These are phyloP conservation scores for Phycomyces blakesleeanus DNA, from an alignment of 192 early-diverging fungal species.

Conservation along the genomic window DNA sequence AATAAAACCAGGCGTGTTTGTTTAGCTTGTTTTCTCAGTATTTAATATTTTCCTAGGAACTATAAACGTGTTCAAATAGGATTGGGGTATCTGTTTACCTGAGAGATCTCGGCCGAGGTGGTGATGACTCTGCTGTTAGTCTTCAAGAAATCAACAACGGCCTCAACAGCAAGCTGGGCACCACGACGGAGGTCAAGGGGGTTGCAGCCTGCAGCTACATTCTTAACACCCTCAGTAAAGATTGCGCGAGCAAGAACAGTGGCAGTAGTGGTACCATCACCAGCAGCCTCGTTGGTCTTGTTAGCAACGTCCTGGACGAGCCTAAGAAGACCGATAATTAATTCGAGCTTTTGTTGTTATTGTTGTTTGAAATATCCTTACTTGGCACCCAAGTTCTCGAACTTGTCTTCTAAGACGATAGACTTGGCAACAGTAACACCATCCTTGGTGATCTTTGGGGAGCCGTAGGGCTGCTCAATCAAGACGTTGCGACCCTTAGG, in stretches of 20 bases:
- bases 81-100: slow-evolving; percentile 46
- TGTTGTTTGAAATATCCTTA: slow-evolving; percentile 37
- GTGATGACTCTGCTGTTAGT: slow-evolving; percentile 89
- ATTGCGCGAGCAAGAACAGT: slow-evolving; percentile 98
- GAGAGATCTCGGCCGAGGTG: slow-evolving; percentile 94
- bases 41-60: too few species aligned
- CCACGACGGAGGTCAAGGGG: slow-evolving; percentile 97
- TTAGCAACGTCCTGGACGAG: slow-evolving; percentile 99
- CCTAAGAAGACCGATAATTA: slow-evolving; percentile 26
- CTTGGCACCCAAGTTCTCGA: slow-evolving; percentile 98
- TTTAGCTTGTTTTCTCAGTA: too few species aligned
- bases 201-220: slow-evolving; percentile 98
- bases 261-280: slow-evolving; percentile 99
- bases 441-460: slow-evolving; percentile 99
- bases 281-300: slow-evolving; percentile 99
- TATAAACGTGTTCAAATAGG: too few species aligned
- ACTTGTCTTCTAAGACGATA: slow-evolving; percentile 94
- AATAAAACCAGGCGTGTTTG: too few species aligned
- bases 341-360: too few species aligned
- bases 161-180: slow-evolving; percentile 89
- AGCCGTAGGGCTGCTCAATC: slow-evolving; percentile 96
- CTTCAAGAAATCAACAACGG: slow-evolving; percentile 90
- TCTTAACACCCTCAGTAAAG: slow-evolving; percentile 98
- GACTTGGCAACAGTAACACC: slow-evolving; percentile 99
- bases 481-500: slow-evolving; percentile 99